phyloP scores from a whole-genome alignment of 1,284 basidiomycete species.

The Austropuccinia psidii region DNA sequence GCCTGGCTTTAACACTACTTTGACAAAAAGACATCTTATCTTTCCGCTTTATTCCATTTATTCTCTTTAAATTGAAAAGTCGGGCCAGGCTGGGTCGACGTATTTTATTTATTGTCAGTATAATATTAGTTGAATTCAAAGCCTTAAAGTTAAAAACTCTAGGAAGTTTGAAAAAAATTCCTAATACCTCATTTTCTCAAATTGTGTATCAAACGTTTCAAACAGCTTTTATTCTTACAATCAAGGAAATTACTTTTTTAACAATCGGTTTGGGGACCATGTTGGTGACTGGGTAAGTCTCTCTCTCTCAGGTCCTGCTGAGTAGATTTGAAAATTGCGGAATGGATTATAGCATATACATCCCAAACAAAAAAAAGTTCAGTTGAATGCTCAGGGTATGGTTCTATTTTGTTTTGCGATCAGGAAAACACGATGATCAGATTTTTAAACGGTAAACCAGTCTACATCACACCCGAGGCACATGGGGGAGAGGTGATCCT shows the following conservation, averaged over 20 bases:
- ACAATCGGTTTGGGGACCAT: constrained; percentile 31
- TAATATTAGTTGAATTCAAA: neutral
- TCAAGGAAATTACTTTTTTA: constrained; percentile 32
- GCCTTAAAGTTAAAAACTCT: neutral
- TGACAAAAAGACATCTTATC: neutral
- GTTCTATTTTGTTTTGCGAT: too few species aligned
- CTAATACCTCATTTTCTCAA: neutral
- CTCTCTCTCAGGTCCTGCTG: neutral
- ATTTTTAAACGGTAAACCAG: constrained; percentile 19
- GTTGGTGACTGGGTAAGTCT: constrained; percentile 29
- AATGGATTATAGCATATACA: too few species aligned
- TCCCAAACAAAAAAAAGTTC: neutral
- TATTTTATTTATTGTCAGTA: constrained; percentile 33
- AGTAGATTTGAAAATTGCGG: neutral
- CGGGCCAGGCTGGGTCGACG: constrained; percentile 28
- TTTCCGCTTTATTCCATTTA: neutral
- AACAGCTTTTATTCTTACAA: constrained; percentile 31
- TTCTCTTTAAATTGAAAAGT: neutral
- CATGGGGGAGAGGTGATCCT: constrained; percentile 21
- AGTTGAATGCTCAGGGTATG: neutral
- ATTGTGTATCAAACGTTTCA: neutral
- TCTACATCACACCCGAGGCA: constrained; percentile 18
- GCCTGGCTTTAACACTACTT: neutral
- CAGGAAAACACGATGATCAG: constrained; percentile 34
- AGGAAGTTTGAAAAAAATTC: neutral